These are phyloP conservation scores for Wickerhamiella vanderwaltii DNA, from an alignment of 805 yeast genomes.

Conservation along the genomic window DNA sequence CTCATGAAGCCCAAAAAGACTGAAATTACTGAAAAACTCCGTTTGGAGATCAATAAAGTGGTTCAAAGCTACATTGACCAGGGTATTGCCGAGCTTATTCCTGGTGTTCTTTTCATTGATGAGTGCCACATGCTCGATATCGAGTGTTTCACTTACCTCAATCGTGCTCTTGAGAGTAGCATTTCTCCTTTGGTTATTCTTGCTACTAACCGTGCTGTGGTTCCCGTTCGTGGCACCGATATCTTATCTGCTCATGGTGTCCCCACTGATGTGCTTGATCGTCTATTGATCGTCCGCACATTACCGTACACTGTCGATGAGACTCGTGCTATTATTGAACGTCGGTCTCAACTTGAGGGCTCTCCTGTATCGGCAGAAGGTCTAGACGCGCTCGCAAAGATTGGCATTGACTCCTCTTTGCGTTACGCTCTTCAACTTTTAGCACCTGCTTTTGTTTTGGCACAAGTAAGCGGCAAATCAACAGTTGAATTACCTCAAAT, in stretches of 20 bases:
- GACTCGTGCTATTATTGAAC: constrained; percentile 65
- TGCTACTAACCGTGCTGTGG: constrained; percentile 92
- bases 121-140: constrained; percentile 98
- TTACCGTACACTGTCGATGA: constrained; percentile 78
- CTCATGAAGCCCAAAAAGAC: constrained; percentile 91
- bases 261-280: constrained; percentile 87
- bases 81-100: constrained; percentile 94
- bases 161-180: constrained; percentile 81
- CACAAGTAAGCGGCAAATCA: constrained; percentile 57
- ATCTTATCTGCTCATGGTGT: constrained; percentile 87
- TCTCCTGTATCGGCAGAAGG: constrained; percentile 58
- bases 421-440: constrained; percentile 86
- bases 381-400: constrained; percentile 54
- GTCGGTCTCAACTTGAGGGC: constrained; percentile 69
- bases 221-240: constrained; percentile 85
- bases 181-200: constrained; percentile 91
- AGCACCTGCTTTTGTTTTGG: constrained; percentile 79
- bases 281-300: constrained; percentile 84
- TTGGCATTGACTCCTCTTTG: constrained; percentile 67
- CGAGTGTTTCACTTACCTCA: constrained; percentile 90
- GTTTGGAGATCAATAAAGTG: constrained; percentile 88
- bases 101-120: constrained; percentile 95
- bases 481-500: constrained; percentile 60
- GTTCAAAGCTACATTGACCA: constrained; percentile 94
- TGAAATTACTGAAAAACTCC: constrained; percentile 88